Conservation (phyloP, 257 asterid species). For the Forsythia suspensa region DNA sequence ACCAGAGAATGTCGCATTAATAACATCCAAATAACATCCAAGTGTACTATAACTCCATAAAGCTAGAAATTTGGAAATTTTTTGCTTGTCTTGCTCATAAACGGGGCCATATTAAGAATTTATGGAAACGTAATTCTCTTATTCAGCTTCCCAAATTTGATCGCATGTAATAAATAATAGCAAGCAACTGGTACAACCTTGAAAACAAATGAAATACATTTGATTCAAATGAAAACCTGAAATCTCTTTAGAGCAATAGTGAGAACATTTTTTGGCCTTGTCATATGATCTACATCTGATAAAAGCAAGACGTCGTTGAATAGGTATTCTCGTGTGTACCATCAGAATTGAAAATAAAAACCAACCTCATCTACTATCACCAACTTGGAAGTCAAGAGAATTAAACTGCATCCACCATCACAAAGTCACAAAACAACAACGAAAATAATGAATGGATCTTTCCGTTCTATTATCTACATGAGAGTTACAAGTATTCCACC, state of each 20-base stretch:
- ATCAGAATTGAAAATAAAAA: slow-evolving; percentile 4
- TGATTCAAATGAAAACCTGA: slow-evolving; percentile 45
- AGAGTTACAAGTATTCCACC: background rate
- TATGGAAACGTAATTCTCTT: slow-evolving; percentile 70
- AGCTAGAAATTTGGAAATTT: slow-evolving; percentile 67
- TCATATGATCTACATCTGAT: slow-evolving; percentile 73
- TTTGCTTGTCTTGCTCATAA: slow-evolving; percentile 78
- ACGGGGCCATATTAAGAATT: slow-evolving; percentile 62
- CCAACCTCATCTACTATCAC: background rate
- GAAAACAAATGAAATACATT: background rate
- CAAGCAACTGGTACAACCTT: background rate
- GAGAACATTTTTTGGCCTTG: slow-evolving; percentile 51
- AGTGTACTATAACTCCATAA: slow-evolving; percentile 78
- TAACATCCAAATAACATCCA: slow-evolving; percentile 60
- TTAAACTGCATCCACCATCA: background rate
- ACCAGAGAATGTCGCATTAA: slow-evolving; percentile 76
- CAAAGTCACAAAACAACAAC: background rate
- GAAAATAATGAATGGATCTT: too few species aligned
- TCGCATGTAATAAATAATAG: slow-evolving; percentile 41
- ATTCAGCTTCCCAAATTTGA: slow-evolving; percentile 73
- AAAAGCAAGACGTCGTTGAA: slow-evolving; percentile 9
- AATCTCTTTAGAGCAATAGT: too few species aligned
- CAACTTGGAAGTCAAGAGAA: background rate
- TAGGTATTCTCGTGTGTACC: background rate
- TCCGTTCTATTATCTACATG: too few species aligned